phyloP scores from a whole-genome alignment of 164 flowering plant species.

The Nymphaea thermarum region DNA sequence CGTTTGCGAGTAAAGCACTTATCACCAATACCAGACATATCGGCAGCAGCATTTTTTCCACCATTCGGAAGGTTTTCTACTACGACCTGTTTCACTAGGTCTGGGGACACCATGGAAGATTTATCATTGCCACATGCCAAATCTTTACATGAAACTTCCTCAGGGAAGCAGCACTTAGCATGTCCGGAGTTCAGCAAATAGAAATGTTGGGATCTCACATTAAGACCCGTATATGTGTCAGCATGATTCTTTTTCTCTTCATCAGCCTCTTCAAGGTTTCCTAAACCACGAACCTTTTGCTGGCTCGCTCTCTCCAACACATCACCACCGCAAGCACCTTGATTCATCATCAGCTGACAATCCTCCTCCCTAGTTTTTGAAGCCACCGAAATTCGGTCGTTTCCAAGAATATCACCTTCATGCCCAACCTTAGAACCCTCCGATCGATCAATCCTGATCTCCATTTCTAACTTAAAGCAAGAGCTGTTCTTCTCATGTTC shows the following conservation, averaged over 20 bases:
- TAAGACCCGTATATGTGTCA: not conserved
- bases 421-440: not conserved
- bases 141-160: not conserved
- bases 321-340: not conserved
- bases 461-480: not conserved
- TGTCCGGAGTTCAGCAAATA: not conserved
- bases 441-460: not conserved
- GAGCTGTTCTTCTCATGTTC: not conserved
- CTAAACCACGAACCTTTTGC: not conserved
- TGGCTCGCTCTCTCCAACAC: not conserved
- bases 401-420: not conserved
- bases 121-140: not conserved
- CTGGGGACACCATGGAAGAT: not conserved
- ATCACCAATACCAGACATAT: not conserved
- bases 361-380: constrained; percentile 1
- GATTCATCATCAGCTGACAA: not conserved
- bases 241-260: not conserved
- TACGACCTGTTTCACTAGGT: not conserved
- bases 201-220: not conserved
- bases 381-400: not conserved
- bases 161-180: not conserved
- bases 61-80: not conserved
- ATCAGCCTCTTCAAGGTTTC: not conserved
- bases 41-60: not conserved
- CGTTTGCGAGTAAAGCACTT: not conserved